Conservation (phyloP, 768 basidiomycete genomes). For the Chalciporus pseudorubinellus region DNA sequence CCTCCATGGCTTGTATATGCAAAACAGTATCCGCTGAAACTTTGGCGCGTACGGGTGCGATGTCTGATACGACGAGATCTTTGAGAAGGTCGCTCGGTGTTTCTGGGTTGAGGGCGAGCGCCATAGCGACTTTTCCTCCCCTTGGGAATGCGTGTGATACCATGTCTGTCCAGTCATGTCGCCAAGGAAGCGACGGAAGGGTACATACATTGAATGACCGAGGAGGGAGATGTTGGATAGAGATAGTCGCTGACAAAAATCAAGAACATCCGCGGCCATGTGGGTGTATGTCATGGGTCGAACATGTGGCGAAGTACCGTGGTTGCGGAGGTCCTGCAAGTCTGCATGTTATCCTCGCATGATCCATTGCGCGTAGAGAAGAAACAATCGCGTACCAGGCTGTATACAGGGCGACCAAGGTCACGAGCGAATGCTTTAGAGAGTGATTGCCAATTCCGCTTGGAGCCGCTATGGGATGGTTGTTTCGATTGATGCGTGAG, state of each 20-base stretch:
- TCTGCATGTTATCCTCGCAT: neutral
- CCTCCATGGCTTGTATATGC: slow-evolving; percentile 73
- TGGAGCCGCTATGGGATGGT: slow-evolving; percentile 60
- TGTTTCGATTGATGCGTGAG: neutral
- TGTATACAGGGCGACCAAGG: slow-evolving; percentile 66
- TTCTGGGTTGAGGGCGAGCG: slow-evolving; percentile 51
- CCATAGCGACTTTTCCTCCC: slow-evolving; percentile 86
- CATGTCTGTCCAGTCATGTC: neutral
- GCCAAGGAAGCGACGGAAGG: no score
- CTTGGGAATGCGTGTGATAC: slow-evolving; percentile 36
- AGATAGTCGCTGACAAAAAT: slow-evolving; percentile 56
- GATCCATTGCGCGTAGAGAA: neutral
- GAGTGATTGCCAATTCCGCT: slow-evolving; percentile 85
- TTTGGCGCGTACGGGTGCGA: slow-evolving; percentile 62
- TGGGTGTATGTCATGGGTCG: slow-evolving; percentile 70
- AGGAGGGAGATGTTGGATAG: slow-evolving; percentile 67
- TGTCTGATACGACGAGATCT: slow-evolving; percentile 75
- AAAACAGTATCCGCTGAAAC: slow-evolving; percentile 61
- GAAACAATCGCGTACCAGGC: slow-evolving; percentile 47
- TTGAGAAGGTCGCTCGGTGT: slow-evolving; percentile 43
- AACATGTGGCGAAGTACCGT: slow-evolving; percentile 77
- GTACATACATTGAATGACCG: slow-evolving; percentile 85
- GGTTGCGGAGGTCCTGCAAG: slow-evolving; percentile 81
- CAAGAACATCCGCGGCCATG: slow-evolving; percentile 77
- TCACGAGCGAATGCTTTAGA: slow-evolving; percentile 71